phyloP scores from a whole-genome alignment of 768 basidiomycete genomes.

The Cystobasidium tubakii region DNA sequence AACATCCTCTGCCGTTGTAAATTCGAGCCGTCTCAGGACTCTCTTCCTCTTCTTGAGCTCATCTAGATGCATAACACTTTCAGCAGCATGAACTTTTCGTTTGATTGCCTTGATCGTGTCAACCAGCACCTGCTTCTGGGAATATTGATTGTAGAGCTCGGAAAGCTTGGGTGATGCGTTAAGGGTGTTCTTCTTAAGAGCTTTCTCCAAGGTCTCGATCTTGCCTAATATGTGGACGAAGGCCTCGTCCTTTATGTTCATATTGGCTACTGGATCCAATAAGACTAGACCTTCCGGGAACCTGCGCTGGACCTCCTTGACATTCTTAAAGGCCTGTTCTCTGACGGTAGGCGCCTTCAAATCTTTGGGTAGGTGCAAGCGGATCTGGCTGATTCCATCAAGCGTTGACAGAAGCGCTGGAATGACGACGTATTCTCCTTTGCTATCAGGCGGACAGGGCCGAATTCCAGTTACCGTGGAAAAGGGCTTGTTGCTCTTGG shows the following conservation, averaged over 20 bases:
- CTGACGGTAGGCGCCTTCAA: slow-evolving; percentile 67
- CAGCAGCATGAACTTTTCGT: slow-evolving; percentile 78
- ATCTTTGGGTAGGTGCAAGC: slow-evolving; percentile 85
- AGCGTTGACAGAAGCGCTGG: slow-evolving; percentile 82
- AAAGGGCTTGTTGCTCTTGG: slow-evolving; percentile 56
- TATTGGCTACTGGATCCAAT: slow-evolving; percentile 85
- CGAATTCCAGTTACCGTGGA: slow-evolving; percentile 58
- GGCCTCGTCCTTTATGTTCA: slow-evolving; percentile 91
- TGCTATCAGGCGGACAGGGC: slow-evolving; percentile 66
- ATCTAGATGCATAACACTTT: slow-evolving; percentile 88
- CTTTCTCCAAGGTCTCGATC: slow-evolving; percentile 82
- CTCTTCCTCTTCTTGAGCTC: slow-evolving; percentile 94
- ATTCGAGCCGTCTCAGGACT: slow-evolving; percentile 81
- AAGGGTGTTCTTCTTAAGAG: slow-evolving; percentile 70
- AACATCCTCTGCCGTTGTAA: slow-evolving; percentile 81
- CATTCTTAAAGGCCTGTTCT: slow-evolving; percentile 81
- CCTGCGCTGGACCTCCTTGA: slow-evolving; percentile 80
- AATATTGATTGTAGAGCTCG: slow-evolving; percentile 71
- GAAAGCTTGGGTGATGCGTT: slow-evolving; percentile 72
- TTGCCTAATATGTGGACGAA: slow-evolving; percentile 86
- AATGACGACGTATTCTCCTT: slow-evolving; percentile 75
- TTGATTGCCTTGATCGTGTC: slow-evolving; percentile 68
- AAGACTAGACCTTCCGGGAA: slow-evolving; percentile 80
- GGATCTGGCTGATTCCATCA: slow-evolving; percentile 75
- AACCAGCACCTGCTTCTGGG: slow-evolving; percentile 66